Percentiles rank a stretch among this genome's conserved stretches.
Evolutionary conservation across 148 eudicot genomes (phyloP).

Genomic region (Diospyros kaki): DNA sequence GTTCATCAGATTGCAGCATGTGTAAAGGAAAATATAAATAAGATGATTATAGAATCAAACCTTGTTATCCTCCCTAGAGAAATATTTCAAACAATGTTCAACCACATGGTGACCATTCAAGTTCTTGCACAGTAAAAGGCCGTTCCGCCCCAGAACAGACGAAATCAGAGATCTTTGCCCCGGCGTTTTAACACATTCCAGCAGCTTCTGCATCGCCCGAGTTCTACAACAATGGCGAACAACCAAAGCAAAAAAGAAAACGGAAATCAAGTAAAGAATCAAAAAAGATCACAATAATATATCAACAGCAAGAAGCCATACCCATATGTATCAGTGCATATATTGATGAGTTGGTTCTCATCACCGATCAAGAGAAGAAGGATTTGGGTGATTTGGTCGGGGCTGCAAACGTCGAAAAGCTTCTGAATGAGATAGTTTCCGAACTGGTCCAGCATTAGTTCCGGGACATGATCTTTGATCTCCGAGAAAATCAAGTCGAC

Average conservation of each 20-base stretch:
- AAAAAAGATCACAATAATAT: background rate
- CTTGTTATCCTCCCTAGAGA: constrained; percentile 27
- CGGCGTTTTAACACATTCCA: constrained; percentile 11
- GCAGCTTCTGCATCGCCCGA: constrained; percentile 37
- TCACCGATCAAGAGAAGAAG: constrained; percentile 17
- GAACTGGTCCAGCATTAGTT: constrained; percentile 23
- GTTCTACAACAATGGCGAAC: constrained; percentile 24
- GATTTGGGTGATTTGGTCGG: constrained; percentile 24
- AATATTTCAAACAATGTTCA: constrained; percentile 30
- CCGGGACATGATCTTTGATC: constrained; percentile 20
- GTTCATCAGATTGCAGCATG: background rate
- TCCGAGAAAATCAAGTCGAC: constrained; percentile 32
- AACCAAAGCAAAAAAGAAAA: background rate
- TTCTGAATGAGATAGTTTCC: constrained; percentile 35
- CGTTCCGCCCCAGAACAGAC: constrained; percentile 19
- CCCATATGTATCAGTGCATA: constrained; percentile 40
- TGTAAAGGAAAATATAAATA: too few relatives aligned
- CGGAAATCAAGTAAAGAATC: background rate
- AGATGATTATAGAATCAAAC: constrained; percentile 10
- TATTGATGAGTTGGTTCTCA: constrained; percentile 7
- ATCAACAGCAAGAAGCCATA: constrained; percentile 7
- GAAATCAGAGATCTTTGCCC: constrained; percentile 22
- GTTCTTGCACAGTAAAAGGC: constrained; percentile 20
- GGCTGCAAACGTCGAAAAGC: constrained; percentile 24
- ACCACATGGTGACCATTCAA: constrained; percentile 42